phyloP scores from a whole-genome alignment of 2,329 filamentous ascomycete genomes.

The Leptographium wingfieldii region DNA sequence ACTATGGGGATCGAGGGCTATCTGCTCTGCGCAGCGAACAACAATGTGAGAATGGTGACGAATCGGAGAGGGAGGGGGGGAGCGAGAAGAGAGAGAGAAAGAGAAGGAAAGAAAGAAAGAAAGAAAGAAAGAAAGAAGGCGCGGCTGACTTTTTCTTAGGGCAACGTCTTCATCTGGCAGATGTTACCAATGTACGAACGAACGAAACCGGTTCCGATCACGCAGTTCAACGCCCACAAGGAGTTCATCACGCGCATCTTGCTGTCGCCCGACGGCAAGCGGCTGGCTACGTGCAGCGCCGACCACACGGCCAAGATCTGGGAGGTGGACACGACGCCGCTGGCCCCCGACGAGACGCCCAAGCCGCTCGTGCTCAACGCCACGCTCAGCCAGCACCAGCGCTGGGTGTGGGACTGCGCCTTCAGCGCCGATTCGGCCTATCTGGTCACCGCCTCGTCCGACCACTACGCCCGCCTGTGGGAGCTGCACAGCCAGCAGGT shows the following conservation, averaged over 20 bases:
- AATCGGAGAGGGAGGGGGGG: not conserved
- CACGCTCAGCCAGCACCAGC: slow-evolving; percentile 78
- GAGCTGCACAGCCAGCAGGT: slow-evolving; percentile 77
- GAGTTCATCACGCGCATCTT: slow-evolving; percentile 89
- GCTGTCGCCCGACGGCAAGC: slow-evolving; percentile 84
- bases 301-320: slow-evolving; percentile 94
- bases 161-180: slow-evolving; percentile 95
- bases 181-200: slow-evolving; percentile 73
- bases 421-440: slow-evolving; percentile 91
- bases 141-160: slow-evolving; percentile 35
- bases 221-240: slow-evolving; percentile 80
- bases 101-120: no score
- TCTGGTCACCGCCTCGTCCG: slow-evolving; percentile 81
- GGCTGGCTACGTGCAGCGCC: slow-evolving; percentile 84
- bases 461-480: slow-evolving; percentile 88
- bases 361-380: slow-evolving; percentile 70
- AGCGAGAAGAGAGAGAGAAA: not conserved
- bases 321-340: slow-evolving; percentile 65
- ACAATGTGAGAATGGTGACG: slow-evolving; percentile 44
- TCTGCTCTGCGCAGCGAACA: slow-evolving; percentile 86
- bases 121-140: no score
- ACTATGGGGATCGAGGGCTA: slow-evolving; percentile 92
- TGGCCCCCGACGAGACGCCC: slow-evolving; percentile 24
- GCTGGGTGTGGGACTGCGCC: slow-evolving; percentile 96
- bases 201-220: slow-evolving; percentile 75